Conservation (phyloP, 2,329 filamentous ascomycete genomes). For the Fusarium marasasianum region DNA sequence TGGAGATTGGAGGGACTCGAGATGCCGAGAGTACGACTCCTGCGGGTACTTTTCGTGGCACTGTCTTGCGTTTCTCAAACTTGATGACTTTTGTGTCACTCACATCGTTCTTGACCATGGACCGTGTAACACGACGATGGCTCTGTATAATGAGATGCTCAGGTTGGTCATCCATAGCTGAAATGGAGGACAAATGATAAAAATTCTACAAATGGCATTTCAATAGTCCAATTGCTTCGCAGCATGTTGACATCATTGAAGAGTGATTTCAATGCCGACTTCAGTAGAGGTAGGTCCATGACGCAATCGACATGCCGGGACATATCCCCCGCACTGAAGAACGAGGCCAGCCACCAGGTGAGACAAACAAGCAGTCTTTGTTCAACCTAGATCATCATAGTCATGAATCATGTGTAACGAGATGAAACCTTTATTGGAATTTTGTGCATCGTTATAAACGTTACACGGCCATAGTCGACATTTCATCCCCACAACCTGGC, state of each 20-base stretch:
- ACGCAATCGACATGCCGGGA: neutral
- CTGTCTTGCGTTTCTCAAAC: neutral
- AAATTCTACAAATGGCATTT: fast-evolving
- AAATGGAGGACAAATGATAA: fast-evolving
- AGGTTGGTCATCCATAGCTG: fast-evolving
- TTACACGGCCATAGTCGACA: fast-evolving
- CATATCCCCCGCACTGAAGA: neutral
- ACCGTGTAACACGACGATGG: neutral
- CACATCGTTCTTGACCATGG: neutral
- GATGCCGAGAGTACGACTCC: neutral
- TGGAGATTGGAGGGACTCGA: neutral
- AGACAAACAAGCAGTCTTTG: neutral
- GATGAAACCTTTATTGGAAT: neutral
- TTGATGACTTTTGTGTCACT: neutral
- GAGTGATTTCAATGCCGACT: fast-evolving
- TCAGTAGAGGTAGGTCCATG: neutral
- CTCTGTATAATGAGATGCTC: fast-evolving
- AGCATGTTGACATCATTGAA: fast-evolving
- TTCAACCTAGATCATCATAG: too few species aligned
- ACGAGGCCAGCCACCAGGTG: neutral
- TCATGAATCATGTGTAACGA: neutral
- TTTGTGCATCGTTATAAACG: fast-evolving
- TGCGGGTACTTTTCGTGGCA: neutral
- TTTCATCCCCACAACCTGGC: fast-evolving
- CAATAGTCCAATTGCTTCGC: fast-evolving